Evolutionary conservation across 1,284 basidiomycete genomes (phyloP), one percentile per base, ranked within the genome.

Genomic region (Chiua sp.): DNA sequence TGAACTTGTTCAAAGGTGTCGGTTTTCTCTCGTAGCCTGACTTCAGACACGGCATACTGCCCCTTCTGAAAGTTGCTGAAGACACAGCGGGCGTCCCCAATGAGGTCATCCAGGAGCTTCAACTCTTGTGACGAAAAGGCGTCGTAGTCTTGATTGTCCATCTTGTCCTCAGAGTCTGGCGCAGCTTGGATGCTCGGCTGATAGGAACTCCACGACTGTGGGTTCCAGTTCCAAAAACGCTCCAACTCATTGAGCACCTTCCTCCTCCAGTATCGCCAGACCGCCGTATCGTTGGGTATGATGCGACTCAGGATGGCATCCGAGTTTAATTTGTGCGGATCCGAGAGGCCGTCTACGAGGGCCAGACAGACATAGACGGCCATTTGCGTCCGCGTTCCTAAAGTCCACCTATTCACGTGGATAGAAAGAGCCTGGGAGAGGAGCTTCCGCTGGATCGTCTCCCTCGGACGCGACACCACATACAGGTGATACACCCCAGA

Each of bases 401-500:
- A 46, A 3, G 5, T 49, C 47, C 59, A 52, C 23, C 64, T 73
- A 42, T 58, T 60, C 60, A 58, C 59, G 22, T 13, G 44, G 12
- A 23, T 37, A 6, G 55, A 44, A 30, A 73, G 66, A 22, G 52
- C 26, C 16, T 28, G 28, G 16, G 53, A 47, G 44, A 74, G 71
- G 18, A 72, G 61, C 3, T 63, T 56, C 35, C 54, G 51, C 23
- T 76, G 74, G 7, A 66, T 42, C 12, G 42, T 48, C 13, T 71
- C 62, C 47, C 59, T 66, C 33, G 69, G 59, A 22, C 64, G 50
- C 7, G 74, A 70, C 10, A 58, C 64, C 47, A 74, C 61, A 28
- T 56, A 72, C 1, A 73, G 35, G 35, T 76, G 74, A 51, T 75
- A 75, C 12, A 15, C 32, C 37, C 74, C 72, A 2, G 72, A 75